Conservation (phyloP, 208 protist genomes). For the Acanthamoeba lenticulata region DNA sequence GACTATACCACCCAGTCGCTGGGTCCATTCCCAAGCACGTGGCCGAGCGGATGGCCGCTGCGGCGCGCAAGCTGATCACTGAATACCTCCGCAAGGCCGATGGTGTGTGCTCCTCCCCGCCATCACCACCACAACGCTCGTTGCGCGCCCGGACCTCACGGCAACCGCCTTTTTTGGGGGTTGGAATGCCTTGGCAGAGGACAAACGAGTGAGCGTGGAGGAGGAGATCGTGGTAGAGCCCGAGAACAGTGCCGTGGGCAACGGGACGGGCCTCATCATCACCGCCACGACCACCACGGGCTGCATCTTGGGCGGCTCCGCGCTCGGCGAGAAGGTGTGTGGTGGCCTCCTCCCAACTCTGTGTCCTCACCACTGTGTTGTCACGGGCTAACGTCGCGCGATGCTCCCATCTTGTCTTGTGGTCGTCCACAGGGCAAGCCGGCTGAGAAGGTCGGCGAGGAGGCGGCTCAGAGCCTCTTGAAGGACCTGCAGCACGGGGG, state of each 20-base stretch:
- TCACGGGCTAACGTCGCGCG: background rate
- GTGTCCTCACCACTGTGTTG: background rate
- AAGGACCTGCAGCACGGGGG: conserved; percentile 76
- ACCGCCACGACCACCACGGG: conserved; percentile 73
- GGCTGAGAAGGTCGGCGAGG: conserved; percentile 71
- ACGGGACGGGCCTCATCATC: conserved; percentile 71
- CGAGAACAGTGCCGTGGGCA: background rate
- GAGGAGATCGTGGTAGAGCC: conserved; percentile 58
- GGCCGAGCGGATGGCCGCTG: conserved; percentile 39
- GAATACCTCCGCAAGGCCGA: conserved; percentile 16
- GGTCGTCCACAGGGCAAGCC: background rate
- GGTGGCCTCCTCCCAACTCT: background rate
- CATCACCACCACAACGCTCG: too few relatives aligned
- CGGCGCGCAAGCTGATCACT: conserved; percentile 59
- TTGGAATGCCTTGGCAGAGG: background rate
- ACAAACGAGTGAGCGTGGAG: background rate
- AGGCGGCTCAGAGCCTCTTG: conserved; percentile 68
- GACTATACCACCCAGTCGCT: background rate
- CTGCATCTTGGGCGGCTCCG: conserved; percentile 71
- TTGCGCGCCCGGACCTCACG: too few relatives aligned
- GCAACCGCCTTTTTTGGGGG: too few relatives aligned
- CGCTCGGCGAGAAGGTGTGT: conserved; percentile 63
- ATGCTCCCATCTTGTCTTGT: background rate
- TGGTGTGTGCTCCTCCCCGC: background rate
- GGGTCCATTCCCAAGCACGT: conserved; percentile 28